Conservation (phyloP, 1,139 yeast species). For the Pichia sp. region DNA sequence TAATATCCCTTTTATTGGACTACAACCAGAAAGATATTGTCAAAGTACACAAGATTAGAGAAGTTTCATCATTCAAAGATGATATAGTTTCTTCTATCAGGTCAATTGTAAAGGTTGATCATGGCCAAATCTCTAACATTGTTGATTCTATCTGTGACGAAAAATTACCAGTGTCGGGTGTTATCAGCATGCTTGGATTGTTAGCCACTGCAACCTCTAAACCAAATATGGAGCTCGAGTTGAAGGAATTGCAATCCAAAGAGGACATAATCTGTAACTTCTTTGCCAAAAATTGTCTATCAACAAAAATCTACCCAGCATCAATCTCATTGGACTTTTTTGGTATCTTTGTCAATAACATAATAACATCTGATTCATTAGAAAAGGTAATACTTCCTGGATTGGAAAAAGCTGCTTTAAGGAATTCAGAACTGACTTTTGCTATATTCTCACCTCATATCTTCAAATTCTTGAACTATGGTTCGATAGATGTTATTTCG, state of each 20-base stretch:
- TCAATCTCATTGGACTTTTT: constrained; percentile 33
- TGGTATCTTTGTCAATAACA: constrained; percentile 40
- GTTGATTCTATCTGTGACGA: constrained; percentile 17
- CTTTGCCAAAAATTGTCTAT: constrained; percentile 38
- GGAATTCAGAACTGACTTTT: constrained; percentile 76
- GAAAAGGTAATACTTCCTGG: constrained; percentile 48
- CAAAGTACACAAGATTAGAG: constrained; percentile 45
- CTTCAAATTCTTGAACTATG: constrained; percentile 36
- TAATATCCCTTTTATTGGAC: constrained; percentile 17
- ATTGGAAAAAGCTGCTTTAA: constrained; percentile 69
- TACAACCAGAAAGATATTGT: constrained; percentile 21
- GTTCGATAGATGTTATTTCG: constrained; percentile 36
- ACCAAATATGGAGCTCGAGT: constrained; percentile 2
- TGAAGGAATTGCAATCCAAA: constrained; percentile 17
- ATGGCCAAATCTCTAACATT: constrained; percentile 4
- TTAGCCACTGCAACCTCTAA: constrained; percentile 11
- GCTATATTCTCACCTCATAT: constrained; percentile 49
- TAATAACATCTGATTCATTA: constrained; percentile 43
- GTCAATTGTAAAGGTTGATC: constrained; percentile 19
- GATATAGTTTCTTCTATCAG: constrained; percentile 34
- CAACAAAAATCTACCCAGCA: constrained; percentile 42
- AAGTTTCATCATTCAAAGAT: constrained; percentile 41
- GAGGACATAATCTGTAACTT: constrained; percentile 24
- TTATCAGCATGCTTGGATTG: constrained; percentile 25
- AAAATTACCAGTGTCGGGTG: constrained; percentile 23